Base-by-base conservation (phyloP, 1,139 yeast genomes). In the Suhomyces taliae region DNA sequence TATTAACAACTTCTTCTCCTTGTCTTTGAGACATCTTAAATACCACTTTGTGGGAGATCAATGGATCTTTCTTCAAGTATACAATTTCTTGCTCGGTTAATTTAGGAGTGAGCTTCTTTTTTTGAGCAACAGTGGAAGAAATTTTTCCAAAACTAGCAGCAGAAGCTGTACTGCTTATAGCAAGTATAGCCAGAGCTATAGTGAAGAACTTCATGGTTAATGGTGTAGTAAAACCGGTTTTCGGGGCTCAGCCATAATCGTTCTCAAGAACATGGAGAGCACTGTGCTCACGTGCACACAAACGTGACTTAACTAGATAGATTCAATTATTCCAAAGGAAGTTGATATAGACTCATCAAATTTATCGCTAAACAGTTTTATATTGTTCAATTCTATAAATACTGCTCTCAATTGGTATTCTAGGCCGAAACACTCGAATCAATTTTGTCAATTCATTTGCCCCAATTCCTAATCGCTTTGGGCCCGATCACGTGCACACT, bases 41-140 rank as follows among this genome's bases (percentile, higher is more conserved):
- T 19, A 41, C 45, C 8, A 56, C 53, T 34, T 52, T 53, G 45
- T 56, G 57, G 32, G 58, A 51, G 37, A 56, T 51, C 27, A 48
- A 7, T 3, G 58, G 58, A 37, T 56, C 59, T 11, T 45, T 46
- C n/a, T 38, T 15, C 34, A 56, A 39, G 33, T 33, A 47, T 24
- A 32, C 45, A 38, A 53, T 45, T 36, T 56, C 56, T 27, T 51
- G 50, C 11, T 34, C 43, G 8, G 57, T 42, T 9, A 55, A 49
- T 6, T 48, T 43, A 7, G 50, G 53, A 34, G 35, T 15, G 27
- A 36, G n/a, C 27, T 36, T 36, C 27, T 19, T 36, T 4, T 24
- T n/a, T 6, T 29, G 11, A 29, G 32, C 32, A 9, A 11, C 9
- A 29, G 32, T 29, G 32, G 32, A 29, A 2, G 24, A 19, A 24